phyloP scores from a whole-genome alignment of 1,139 yeast species.

The Suzukiozyma palmioleophila region DNA sequence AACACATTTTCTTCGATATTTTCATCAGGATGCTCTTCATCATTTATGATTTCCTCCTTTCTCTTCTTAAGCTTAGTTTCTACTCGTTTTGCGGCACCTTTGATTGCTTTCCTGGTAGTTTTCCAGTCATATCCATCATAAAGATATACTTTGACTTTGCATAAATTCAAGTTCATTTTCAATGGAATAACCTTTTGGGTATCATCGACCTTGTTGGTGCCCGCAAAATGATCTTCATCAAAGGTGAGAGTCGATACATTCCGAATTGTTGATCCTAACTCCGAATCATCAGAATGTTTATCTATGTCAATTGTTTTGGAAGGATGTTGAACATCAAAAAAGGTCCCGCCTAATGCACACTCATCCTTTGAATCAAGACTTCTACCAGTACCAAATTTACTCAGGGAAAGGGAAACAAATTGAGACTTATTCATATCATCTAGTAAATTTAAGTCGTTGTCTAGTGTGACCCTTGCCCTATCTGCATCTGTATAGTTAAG shows the following conservation, averaged over 20 bases:
- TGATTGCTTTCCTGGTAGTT: constrained; percentile 64
- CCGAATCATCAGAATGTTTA: not conserved
- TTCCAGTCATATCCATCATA: constrained; percentile 95
- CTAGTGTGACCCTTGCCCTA: constrained; percentile 41
- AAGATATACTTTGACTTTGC: constrained; percentile 48
- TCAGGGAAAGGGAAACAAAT: constrained; percentile 2
- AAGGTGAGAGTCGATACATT: constrained; percentile 12
- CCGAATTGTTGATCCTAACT: not conserved
- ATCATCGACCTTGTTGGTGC: constrained; percentile 6
- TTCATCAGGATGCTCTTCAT: constrained; percentile 9
- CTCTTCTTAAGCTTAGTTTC: constrained; percentile 33
- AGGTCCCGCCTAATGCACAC: constrained; percentile 9
- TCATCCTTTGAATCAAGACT: constrained; percentile 2
- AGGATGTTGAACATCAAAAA: constrained; percentile 8
- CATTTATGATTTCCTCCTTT: constrained; percentile 2
- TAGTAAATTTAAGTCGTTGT: constrained; percentile 42
- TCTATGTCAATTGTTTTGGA: not conserved
- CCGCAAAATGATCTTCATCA: constrained; percentile 47
- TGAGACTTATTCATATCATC: constrained; percentile 36
- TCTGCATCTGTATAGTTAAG: constrained; percentile 53
- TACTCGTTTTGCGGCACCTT: constrained; percentile 57
- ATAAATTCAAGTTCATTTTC: constrained; percentile 29
- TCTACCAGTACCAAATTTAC: constrained; percentile 6
- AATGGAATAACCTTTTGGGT: constrained; percentile 21
- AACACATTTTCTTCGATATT: constrained; percentile 61